Conservation (phyloP, 2,329 filamentous ascomycete genomes). For the Arthrobotrys megalospora region DNA sequence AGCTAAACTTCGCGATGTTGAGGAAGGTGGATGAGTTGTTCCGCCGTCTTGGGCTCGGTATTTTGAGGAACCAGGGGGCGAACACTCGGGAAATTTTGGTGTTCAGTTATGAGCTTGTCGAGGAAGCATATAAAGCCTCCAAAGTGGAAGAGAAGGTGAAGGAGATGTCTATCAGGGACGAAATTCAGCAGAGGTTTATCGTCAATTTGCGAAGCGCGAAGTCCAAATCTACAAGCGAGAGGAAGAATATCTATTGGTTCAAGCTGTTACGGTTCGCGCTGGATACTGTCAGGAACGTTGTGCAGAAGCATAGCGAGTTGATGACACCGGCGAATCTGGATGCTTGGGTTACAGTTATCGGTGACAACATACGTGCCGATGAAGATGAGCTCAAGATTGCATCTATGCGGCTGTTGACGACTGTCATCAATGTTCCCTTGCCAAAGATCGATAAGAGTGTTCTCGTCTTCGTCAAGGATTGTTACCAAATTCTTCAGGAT, state of each 20-base stretch:
- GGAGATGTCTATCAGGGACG: constrained; percentile 73
- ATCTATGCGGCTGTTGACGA: constrained; percentile 85
- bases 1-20: constrained; percentile 84
- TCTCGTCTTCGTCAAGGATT: constrained; percentile 86
- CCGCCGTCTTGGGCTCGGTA: constrained; percentile 83
- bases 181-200: constrained; percentile 80
- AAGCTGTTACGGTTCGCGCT: constrained; percentile 91
- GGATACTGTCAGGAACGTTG: constrained; percentile 85
- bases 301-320: constrained; percentile 87
- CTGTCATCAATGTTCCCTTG: constrained; percentile 87
- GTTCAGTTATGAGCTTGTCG: constrained; percentile 95
- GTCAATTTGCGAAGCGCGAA: constrained; percentile 82
- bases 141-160: constrained; percentile 68
- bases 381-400: constrained; percentile 95
- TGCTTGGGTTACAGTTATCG: constrained; percentile 89
- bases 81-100: constrained; percentile 86
- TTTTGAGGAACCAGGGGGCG: constrained; percentile 84
- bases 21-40: constrained; percentile 93
- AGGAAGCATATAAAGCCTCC: constrained; percentile 82
- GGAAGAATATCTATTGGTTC: constrained; percentile 83
- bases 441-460: constrained; percentile 78
- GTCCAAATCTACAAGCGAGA: constrained; percentile 79
- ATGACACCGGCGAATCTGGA: constrained; percentile 83
- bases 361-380: constrained; percentile 84
- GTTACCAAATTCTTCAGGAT: constrained; percentile 82